Conservation (phyloP, 1,139 yeast genomes). For the Suhomyces taliae region DNA sequence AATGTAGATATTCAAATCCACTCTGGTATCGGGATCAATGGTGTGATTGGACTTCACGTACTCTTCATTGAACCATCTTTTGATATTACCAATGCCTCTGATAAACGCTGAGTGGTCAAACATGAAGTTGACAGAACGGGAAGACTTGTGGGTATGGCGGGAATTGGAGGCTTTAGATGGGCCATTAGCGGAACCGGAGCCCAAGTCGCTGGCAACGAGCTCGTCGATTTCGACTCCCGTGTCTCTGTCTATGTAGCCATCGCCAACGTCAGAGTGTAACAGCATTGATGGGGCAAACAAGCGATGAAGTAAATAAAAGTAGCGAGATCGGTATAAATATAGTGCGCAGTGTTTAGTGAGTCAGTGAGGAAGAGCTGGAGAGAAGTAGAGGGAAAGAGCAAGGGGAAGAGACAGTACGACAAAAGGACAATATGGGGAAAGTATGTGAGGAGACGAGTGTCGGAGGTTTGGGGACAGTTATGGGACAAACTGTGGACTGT, state of each 20-base stretch:
- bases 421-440: no score
- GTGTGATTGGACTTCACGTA: slow-evolving; percentile 26
- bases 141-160: background rate
- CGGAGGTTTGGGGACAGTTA: no score
- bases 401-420: no score
- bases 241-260: background rate
- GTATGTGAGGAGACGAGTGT: no score
- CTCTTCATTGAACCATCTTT: slow-evolving; percentile 53
- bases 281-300: background rate
- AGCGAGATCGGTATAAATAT: no score
- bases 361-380: no score
- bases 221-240: background rate
- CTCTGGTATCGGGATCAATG: slow-evolving; percentile 15
- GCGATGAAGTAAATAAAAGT: no score
- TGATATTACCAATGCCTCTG: slow-evolving; percentile 59
- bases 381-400: no score
- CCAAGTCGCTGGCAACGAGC: background rate
- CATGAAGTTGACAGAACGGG: slow-evolving; percentile 36
- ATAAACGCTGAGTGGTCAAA: slow-evolving; percentile 60
- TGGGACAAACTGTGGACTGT: no score
- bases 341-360: no score
- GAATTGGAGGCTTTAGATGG: background rate
- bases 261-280: background rate
- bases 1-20: slow-evolving; percentile 36
- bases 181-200: background rate